A percentile compares a stretch with the other conserved stretches of the same genome.
phyloP scores from a whole-genome alignment of 73 alveolate species.

The Tetrahymena thermophila region DNA sequence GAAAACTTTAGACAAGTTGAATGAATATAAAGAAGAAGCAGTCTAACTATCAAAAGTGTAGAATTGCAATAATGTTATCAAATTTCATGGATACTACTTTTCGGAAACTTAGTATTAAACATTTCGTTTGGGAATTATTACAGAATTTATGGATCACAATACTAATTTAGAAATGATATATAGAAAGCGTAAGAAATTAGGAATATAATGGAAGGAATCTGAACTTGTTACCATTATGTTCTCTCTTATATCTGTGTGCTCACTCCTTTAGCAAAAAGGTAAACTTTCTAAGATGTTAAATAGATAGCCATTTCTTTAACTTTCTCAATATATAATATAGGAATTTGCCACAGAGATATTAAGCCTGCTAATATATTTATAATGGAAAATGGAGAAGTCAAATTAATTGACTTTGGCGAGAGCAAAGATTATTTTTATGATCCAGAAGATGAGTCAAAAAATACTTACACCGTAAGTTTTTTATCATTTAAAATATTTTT shows the following conservation, averaged over 20 bases:
- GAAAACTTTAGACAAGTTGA: constrained; percentile 81
- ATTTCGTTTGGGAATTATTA: constrained; percentile 85
- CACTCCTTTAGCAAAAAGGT: constrained; percentile 64
- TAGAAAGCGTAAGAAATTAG: constrained; percentile 78
- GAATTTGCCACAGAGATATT: constrained; percentile 93
- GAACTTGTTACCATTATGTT: constrained; percentile 78
- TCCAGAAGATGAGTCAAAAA: constrained; percentile 81
- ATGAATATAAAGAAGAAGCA: constrained; percentile 97
- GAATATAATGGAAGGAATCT: constrained; percentile 71
- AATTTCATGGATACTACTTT: constrained; percentile 89
- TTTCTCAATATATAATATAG: constrained; percentile 14
- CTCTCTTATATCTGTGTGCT: constrained; percentile 80
- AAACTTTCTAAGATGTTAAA: not conserved
- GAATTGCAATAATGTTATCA: constrained; percentile 88
- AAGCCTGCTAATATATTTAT: constrained; percentile 91
- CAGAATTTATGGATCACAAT: constrained; percentile 87
- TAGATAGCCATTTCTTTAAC: not conserved
- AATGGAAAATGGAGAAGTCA: constrained; percentile 75
- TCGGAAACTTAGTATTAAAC: constrained; percentile 92
- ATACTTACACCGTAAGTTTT: constrained; percentile 43
- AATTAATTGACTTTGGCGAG: constrained; percentile 94
- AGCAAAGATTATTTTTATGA: constrained; percentile 89
- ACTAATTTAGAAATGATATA: constrained; percentile 83
- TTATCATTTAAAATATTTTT: not conserved
- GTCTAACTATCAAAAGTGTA: constrained; percentile 85